Base-by-base conservation (phyloP, 441 rosid species). In the Jatropha podagrica region DNA sequence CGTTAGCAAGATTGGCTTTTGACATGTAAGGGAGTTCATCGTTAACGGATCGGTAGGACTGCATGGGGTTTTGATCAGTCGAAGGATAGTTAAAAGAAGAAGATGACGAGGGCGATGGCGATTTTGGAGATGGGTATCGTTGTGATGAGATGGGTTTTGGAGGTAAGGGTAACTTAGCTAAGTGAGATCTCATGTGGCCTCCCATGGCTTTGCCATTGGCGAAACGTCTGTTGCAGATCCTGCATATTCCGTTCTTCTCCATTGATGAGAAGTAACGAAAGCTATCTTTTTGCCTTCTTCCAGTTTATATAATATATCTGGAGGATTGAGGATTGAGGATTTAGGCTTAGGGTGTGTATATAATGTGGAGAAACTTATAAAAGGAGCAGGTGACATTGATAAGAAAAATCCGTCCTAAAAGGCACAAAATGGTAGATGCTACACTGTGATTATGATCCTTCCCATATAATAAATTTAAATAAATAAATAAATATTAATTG, bases 111-210 rank as follows among this genome's bases (percentile, higher is more conserved):
- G 49, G 61, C 3, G 75, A 52, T 3, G 38, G 79, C 8, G 73
- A 68, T 37, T 65, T 67, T 37, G 72, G 18, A 3, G 65, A 49
- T 6, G 49, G 71, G 4, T 5, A 27, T 49, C 23, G 46, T 10
- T 41, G 80, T 9, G 75, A 13, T 0, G 49, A 51, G 32, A 46
- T 59, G 66, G 86, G 81, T 72, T 83, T 81, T 0, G 82, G 64
- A 69, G 86, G 80, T 14, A 85, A 59, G 4, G 86, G 89, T 15
- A 78, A 81, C 67, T 83, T 86, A 20, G 83, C 86, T 0, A 83
- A 61, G 79, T 90, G 92, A 80, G 90, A 90, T 88, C 88, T 88
- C 92, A 90, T 90, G 74, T 88, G 92, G 38, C 91, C 94, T 26
- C 94, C 92, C 87, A 90, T 82, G 81, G 94, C 88, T 83, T 90